A percentile compares a stretch with the other conserved stretches of the same genome.
Conservation (phyloP, 106 monocot species). For the Triglochin maritima region DNA sequence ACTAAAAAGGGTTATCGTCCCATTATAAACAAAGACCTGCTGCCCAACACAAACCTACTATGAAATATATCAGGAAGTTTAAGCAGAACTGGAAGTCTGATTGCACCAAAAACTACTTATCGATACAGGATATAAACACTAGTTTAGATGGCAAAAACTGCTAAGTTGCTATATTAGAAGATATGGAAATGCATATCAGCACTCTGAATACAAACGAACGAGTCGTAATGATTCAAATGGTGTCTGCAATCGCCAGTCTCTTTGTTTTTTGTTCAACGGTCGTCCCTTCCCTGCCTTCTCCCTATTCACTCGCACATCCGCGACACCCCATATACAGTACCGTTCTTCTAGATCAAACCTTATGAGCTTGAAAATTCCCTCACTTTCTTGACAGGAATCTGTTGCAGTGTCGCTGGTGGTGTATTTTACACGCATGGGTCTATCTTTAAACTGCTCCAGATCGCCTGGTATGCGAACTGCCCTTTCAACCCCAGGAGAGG, state of each 20-base stretch:
- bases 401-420: neutral
- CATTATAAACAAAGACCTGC: too few species aligned
- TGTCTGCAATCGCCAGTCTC: slow-evolving; percentile 45
- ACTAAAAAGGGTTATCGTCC: too few species aligned
- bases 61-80: too few species aligned
- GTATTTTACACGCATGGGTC: slow-evolving; percentile 53
- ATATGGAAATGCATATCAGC: slow-evolving; percentile 12
- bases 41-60: too few species aligned
- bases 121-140: too few species aligned
- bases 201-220: slow-evolving; percentile 41
- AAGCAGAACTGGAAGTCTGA: too few species aligned
- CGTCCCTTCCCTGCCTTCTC: slow-evolving; percentile 64
- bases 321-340: slow-evolving; percentile 67
- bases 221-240: slow-evolving; percentile 33
- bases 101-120: too few species aligned
- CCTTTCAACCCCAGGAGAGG: slow-evolving; percentile 67
- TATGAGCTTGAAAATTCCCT: slow-evolving; percentile 67
- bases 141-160: too few species aligned
- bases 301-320: slow-evolving; percentile 77
- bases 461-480: slow-evolving; percentile 51
- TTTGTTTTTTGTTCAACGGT: slow-evolving; percentile 53
- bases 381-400: slow-evolving; percentile 35
- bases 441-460: slow-evolving; percentile 62
- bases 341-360: slow-evolving; percentile 49
- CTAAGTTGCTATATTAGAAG: too few species aligned